Evolutionary conservation across 179 eudicot species (phyloP).

Genomic region (Actinidia polygama): DNA sequence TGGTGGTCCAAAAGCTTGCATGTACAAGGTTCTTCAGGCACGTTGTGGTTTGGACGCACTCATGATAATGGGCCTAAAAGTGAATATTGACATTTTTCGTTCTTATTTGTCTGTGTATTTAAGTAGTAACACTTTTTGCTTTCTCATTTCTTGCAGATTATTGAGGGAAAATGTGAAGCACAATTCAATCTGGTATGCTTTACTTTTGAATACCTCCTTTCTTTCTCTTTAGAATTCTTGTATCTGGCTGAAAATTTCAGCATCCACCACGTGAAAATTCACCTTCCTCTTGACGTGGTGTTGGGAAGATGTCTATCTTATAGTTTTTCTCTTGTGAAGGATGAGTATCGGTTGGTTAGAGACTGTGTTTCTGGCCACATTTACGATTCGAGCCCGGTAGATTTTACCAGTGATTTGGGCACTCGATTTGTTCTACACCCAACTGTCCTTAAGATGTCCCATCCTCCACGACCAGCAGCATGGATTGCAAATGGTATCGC

Average conservation of each 20-base stretch:
- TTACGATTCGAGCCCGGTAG: conserved; percentile 93
- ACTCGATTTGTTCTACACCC: conserved; percentile 84
- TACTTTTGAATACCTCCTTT: conserved; percentile 4
- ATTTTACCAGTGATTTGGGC: conserved; percentile 84
- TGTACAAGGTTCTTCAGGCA: conserved; percentile 98
- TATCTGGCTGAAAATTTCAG: neutral
- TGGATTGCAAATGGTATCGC: conserved; percentile 78
- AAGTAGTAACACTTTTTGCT: neutral
- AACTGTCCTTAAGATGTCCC: conserved; percentile 68
- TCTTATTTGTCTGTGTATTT: neutral
- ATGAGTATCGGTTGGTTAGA: conserved; percentile 61
- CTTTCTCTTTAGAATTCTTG: neutral
- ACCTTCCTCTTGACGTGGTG: neutral
- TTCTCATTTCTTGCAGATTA: conserved; percentile 56
- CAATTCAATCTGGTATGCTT: conserved; percentile 55
- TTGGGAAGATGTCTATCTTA: neutral
- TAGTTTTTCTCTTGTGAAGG: conserved; percentile 42
- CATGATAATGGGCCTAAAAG: neutral
- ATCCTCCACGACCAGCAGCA: conserved; percentile 69
- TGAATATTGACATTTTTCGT: conserved; percentile 9
- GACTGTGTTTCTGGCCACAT: conserved; percentile 85
- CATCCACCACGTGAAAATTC: neutral
- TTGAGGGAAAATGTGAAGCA: conserved; percentile 57
- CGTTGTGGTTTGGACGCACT: neutral
- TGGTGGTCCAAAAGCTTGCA: conserved; percentile 97